Base-by-base conservation (phyloP, 345 rosid species). In the Linum lewisii region DNA sequence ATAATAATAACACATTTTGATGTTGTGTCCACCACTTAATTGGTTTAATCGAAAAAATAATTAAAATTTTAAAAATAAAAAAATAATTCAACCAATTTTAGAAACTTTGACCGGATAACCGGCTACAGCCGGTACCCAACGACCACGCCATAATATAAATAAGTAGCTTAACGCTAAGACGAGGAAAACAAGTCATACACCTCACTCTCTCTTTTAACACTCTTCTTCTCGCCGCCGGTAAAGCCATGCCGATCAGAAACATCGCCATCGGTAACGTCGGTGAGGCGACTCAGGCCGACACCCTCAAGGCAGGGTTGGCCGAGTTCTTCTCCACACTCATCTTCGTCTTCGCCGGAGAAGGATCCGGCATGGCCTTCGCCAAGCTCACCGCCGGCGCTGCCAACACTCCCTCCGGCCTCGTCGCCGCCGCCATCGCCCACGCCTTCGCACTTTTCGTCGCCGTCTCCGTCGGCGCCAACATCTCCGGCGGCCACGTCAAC, bases 401-500 rank as follows among this genome's bases (percentile, higher is more conserved):
- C 22, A 52, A 21, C 24, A 52, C 56, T 9, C 56, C 56, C 56
- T 7, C 56, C 56, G 56, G 56, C 25, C 56, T 52, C 25, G 15
- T 52, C 25, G 56, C 56, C 21, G 56, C 56, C 25, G 0, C 56
- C 25, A 21, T 52, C 56, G 56, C 56, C 16, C 56, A 52, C 56
- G 56, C 56, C 24, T 52, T 52, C 56, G 56, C 24, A 5, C 56
- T 52, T 1, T 52, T 52, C 24, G 56, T 52, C 24, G 56, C 56
- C 9, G 56, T 52, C 24, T 52, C 56, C 24, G 56, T 52, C 25
- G 56, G 56, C 24, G 56, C 56, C 56, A 52, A 52, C 56, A 52
- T 52, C 21, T 52, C 56, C 56, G 56, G 56, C 24, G 56, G 56
- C 56, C 56, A 52, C 56, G 56, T 52, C 56, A 52, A 52, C 56